phyloP scores from a whole-genome alignment of 2,329 filamentous ascomycete genomes.

The Cadophora sp. region DNA sequence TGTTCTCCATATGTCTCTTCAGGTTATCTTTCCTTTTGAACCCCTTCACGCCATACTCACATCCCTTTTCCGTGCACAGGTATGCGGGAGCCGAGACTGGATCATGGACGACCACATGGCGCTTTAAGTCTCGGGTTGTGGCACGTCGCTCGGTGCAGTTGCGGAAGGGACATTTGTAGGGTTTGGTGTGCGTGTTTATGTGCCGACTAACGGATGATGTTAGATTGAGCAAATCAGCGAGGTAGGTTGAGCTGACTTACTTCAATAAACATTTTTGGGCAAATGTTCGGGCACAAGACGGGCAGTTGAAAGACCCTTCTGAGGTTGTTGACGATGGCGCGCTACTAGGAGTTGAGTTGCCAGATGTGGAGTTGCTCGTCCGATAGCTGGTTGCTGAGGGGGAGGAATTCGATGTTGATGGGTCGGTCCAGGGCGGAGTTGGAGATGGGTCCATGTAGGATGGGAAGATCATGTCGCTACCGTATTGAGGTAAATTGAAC shows the following conservation, averaged over 20 bases:
- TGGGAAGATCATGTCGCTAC: not conserved
- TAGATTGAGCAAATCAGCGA: no score
- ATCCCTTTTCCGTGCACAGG: conserved; percentile 2
- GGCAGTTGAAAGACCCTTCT: not conserved
- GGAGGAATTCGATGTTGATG: conserved; percentile 7
- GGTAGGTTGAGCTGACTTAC: no score
- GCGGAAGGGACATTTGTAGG: not conserved
- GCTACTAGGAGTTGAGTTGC: not conserved
- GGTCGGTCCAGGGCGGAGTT: not conserved
- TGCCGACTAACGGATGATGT: conserved; percentile 9
- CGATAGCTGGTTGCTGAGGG: not conserved
- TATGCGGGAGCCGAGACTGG: conserved; percentile 1
- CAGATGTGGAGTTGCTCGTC: not conserved
- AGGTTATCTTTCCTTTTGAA: conserved; percentile 12
- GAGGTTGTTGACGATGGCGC: not conserved
- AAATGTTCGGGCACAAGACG: conserved; percentile 6
- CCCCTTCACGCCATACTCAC: not conserved
- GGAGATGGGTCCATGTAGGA: not conserved
- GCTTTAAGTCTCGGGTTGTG: conserved; percentile 8
- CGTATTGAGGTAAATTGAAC: not conserved
- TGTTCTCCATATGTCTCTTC: conserved; percentile 16
- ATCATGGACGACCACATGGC: conserved; percentile 7
- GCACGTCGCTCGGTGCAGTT: conserved; percentile 4
- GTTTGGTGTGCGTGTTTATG: conserved; percentile 15
- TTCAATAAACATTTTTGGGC: not conserved